Conservation (phyloP, 1,284 basidiomycete genomes). For the Leccinum pallidistipes region DNA sequence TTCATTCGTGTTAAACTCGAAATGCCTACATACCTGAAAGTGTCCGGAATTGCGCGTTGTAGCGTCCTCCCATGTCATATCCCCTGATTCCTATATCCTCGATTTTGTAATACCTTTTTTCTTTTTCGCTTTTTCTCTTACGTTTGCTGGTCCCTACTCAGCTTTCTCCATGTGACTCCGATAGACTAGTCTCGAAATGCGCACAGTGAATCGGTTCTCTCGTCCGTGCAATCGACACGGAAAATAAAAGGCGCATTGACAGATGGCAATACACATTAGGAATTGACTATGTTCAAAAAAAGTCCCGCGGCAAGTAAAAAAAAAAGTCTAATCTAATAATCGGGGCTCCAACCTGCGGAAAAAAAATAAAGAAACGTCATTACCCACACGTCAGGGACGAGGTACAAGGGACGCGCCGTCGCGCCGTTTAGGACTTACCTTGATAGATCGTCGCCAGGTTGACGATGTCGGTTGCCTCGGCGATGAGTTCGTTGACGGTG, state of each 20-base stretch:
- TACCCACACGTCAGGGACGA: conserved; percentile 8
- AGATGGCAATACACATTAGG: not conserved
- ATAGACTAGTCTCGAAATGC: conserved; percentile 31
- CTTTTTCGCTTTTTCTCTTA: not conserved
- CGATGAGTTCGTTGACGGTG: conserved; percentile 91
- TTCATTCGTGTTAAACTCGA: conserved; percentile 15
- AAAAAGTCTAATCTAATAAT: conserved; percentile 20
- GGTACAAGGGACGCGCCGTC: not conserved
- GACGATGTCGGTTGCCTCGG: conserved; percentile 78
- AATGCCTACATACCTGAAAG: conserved; percentile 15
- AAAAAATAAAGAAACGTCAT: not conserved
- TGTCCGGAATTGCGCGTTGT: conserved; percentile 20
- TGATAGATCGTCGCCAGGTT: conserved; percentile 81
- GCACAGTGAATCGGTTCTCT: conserved; percentile 8
- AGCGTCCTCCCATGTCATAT: conserved; percentile 9
- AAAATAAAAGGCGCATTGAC: not conserved
- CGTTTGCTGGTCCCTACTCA: conserved; percentile 18
- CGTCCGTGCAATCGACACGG: conserved; percentile 10
- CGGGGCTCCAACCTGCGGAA: conserved; percentile 39
- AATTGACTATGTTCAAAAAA: not conserved
- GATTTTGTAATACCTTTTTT: conserved; percentile 32
- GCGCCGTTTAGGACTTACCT: conserved; percentile 46
- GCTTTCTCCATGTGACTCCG: conserved; percentile 15
- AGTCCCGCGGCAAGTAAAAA: not conserved
- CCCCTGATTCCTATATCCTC: conserved; percentile 30